phyloP scores from a whole-genome alignment of 805 yeast species.

The Kazachstania bromeliacearum region DNA sequence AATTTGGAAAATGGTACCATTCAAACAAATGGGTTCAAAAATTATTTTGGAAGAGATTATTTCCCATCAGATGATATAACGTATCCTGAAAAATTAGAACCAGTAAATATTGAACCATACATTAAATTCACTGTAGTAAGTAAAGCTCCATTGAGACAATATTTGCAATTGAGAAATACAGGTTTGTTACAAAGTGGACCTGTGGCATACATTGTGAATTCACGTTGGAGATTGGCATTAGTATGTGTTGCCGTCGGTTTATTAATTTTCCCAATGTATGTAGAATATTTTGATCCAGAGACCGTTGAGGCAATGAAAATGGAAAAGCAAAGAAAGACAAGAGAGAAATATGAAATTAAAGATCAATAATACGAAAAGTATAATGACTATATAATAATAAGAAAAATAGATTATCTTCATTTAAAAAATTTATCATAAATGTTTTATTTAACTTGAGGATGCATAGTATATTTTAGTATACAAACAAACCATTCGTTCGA shows the following conservation, averaged over 20 bases:
- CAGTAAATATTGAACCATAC: conserved; percentile 13
- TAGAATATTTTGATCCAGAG: conserved; percentile 36
- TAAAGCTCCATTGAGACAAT: conserved; percentile 27
- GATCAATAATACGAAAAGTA: not conserved
- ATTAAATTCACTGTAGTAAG: conserved; percentile 20
- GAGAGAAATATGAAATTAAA: conserved; percentile 15
- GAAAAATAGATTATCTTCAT: not conserved
- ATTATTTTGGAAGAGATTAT: conserved; percentile 27
- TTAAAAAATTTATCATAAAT: too few species aligned
- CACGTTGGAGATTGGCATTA: conserved; percentile 32
- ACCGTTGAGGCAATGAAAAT: conserved; percentile 29
- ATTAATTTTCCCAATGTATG: conserved; percentile 26
- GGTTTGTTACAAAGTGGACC: conserved; percentile 32
- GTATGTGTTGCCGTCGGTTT: conserved; percentile 21
- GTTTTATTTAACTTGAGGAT: too few species aligned
- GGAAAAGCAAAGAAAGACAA: conserved; percentile 21
- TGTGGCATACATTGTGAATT: conserved; percentile 29
- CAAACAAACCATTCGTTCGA: not conserved
- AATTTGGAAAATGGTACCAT: conserved; percentile 14
- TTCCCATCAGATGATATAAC: conserved; percentile 27
- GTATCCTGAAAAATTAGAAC: conserved; percentile 24
- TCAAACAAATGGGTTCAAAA: conserved; percentile 19
- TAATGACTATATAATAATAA: not conserved
- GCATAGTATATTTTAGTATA: too few species aligned
- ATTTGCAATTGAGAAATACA: conserved; percentile 26